phyloP scores from a whole-genome alignment of 2,329 filamentous ascomycete species.

The Paecilomyces sp. region DNA sequence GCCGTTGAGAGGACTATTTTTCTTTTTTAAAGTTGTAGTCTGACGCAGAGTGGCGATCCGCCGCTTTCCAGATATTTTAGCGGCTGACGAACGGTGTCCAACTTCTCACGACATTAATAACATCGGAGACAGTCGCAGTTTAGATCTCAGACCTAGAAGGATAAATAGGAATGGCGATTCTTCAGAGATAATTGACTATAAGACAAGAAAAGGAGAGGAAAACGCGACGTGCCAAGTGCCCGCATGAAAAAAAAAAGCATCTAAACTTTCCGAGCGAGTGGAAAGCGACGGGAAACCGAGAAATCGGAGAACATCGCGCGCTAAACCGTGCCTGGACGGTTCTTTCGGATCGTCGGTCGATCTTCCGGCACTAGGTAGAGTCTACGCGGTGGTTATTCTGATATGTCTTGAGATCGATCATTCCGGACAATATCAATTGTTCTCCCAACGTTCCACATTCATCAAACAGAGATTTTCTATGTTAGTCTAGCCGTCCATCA shows the following conservation, averaged over 20 bases:
- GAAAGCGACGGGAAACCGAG: background rate
- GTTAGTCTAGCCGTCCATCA: background rate
- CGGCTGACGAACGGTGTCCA: background rate
- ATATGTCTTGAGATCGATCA: too few relatives aligned
- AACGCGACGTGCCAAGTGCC: background rate
- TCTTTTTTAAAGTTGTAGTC: background rate
- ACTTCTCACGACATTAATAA: background rate
- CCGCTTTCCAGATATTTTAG: background rate
- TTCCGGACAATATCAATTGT: too few relatives aligned
- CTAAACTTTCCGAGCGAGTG: background rate
- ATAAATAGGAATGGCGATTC: background rate
- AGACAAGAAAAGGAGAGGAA: background rate
- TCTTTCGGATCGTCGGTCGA: background rate
- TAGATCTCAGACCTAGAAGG: background rate
- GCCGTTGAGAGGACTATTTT: background rate
- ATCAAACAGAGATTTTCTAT: background rate
- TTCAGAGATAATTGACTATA: background rate
- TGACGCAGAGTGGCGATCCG: background rate
- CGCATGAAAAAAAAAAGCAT: background rate
- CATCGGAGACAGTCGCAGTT: background rate
- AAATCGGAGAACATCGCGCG: background rate
- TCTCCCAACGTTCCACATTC: background rate
- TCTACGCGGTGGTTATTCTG: too few relatives aligned
- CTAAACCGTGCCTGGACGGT: background rate
- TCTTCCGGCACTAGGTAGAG: background rate